Conservation (phyloP, 495 filamentous ascomycete genomes). For the Thozetella sp. region DNA sequence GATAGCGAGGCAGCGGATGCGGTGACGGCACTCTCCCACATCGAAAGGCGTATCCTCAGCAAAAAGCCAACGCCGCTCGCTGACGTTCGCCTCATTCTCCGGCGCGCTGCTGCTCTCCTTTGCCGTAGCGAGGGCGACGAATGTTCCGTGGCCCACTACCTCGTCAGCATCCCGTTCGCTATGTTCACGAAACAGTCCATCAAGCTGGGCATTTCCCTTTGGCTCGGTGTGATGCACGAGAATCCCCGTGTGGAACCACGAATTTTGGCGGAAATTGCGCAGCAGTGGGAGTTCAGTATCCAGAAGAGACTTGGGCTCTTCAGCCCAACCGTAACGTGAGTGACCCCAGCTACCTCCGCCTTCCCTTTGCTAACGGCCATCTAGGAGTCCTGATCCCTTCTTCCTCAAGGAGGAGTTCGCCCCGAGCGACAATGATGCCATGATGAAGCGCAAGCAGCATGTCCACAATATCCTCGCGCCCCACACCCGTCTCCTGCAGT, state of each 20-base stretch:
- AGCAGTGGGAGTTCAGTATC: conserved; percentile 84
- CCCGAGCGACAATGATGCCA: conserved; percentile 79
- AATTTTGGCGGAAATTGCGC: conserved; percentile 78
- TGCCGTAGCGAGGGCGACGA: conserved; percentile 74
- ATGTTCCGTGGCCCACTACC: conserved; percentile 75
- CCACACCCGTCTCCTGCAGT: conserved; percentile 83
- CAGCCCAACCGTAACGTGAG: conserved; percentile 66
- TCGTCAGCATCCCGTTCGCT: conserved; percentile 88
- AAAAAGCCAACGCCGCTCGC: conserved; percentile 68
- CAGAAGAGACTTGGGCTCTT: conserved; percentile 79
- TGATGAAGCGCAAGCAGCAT: conserved; percentile 72
- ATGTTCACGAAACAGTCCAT: conserved; percentile 94
- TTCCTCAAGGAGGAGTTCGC: conserved; percentile 90
- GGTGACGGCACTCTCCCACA: conserved; percentile 59
- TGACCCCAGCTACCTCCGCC: conserved; percentile 10
- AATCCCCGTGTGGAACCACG: conserved; percentile 85
- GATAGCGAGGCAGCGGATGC: conserved; percentile 55
- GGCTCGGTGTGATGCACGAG: conserved; percentile 96
- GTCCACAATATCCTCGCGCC: conserved; percentile 81
- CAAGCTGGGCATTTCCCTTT: conserved; percentile 91
- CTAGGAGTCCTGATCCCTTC: conserved; percentile 82
- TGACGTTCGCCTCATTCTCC: conserved; percentile 77
- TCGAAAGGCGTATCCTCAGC: conserved; percentile 67
- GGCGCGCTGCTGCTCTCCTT: conserved; percentile 81
- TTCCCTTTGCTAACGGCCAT: conserved; percentile 20